Evolutionary conservation across 2,329 filamentous ascomycete genomes (phyloP).

Genomic region (Penicillium sp.): DNA sequence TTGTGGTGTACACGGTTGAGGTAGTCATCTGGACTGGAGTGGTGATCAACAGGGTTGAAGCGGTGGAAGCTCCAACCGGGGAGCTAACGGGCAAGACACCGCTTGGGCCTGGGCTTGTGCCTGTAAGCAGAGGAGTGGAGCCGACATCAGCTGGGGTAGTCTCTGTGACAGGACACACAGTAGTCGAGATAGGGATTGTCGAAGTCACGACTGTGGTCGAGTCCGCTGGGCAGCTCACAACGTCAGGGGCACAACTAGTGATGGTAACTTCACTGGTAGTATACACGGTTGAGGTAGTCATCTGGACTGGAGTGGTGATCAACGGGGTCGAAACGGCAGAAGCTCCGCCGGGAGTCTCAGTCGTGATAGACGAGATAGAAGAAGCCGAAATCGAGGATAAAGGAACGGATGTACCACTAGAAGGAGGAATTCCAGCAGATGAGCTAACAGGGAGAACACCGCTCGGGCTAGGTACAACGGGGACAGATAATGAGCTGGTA

Average conservation of each 20-base stretch:
- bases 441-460: conserved; percentile 1
- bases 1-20: conserved; percentile 40
- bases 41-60: too few species aligned
- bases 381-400: neutral
- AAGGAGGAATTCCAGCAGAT: neutral
- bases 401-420: neutral
- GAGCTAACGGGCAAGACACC: neutral
- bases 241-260: conserved; percentile 41
- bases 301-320: conserved; percentile 1
- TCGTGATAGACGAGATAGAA: neutral
- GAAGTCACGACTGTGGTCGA: conserved; percentile 54
- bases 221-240: conserved; percentile 53
- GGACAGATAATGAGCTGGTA: neutral
- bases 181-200: conserved; percentile 32
- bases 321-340: too few species aligned
- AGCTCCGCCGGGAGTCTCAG: neutral
- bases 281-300: conserved; percentile 40
- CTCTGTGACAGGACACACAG: neutral
- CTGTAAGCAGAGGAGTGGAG: neutral
- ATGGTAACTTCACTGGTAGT: conserved; percentile 39
- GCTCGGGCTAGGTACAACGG: neutral
- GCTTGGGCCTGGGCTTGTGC: neutral
- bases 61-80: neutral
- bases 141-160: neutral
- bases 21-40: conserved; percentile 26